phyloP scores from a whole-genome alignment of 257 asterid genomes.

The Solanum microdontum region DNA sequence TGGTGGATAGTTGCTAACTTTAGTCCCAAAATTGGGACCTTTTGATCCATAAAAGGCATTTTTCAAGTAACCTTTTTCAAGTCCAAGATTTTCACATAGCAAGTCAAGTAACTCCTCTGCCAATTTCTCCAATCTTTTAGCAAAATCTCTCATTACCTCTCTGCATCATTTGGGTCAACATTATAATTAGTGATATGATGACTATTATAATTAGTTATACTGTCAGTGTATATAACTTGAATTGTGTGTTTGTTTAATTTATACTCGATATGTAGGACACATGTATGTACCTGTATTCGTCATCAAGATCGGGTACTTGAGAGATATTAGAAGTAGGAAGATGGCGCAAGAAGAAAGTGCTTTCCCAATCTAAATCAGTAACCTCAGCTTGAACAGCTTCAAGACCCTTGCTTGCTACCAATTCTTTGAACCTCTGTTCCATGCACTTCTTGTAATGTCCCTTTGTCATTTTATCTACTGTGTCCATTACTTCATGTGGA shows the following conservation, averaged over 20 bases:
- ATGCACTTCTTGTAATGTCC: slow-evolving; percentile 47
- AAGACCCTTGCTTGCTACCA: slow-evolving; percentile 23
- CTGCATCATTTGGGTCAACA: slow-evolving; percentile 11
- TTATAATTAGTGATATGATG: no score
- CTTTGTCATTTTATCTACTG: slow-evolving; percentile 42
- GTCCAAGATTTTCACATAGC: slow-evolving; percentile 48
- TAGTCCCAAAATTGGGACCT: slow-evolving; percentile 51
- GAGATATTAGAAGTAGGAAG: slow-evolving; percentile 5
- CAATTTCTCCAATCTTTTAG: slow-evolving; percentile 34
- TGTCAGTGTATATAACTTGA: background rate
- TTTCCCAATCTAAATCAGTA: slow-evolving; percentile 46
- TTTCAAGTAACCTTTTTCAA: slow-evolving; percentile 44
- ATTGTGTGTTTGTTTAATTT: background rate
- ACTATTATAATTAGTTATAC: background rate
- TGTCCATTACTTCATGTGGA: slow-evolving; percentile 45
- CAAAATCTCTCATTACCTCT: slow-evolving; percentile 50
- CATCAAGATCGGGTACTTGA: slow-evolving; percentile 2
- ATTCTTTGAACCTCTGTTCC: slow-evolving; percentile 39
- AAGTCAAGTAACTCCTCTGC: slow-evolving; percentile 42
- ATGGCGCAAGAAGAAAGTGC: slow-evolving; percentile 7
- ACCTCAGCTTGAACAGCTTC: slow-evolving; percentile 18
- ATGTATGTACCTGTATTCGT: slow-evolving; percentile 6
- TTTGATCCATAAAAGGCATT: slow-evolving; percentile 29
- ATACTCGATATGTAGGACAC: background rate
- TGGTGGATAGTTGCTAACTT: slow-evolving; percentile 61